Percentiles rank a stretch among this genome's conserved stretches.
Evolutionary conservation across 2,329 filamentous ascomycete genomes (phyloP).

Genomic region (Colletotrichum cordylinicola): DNA sequence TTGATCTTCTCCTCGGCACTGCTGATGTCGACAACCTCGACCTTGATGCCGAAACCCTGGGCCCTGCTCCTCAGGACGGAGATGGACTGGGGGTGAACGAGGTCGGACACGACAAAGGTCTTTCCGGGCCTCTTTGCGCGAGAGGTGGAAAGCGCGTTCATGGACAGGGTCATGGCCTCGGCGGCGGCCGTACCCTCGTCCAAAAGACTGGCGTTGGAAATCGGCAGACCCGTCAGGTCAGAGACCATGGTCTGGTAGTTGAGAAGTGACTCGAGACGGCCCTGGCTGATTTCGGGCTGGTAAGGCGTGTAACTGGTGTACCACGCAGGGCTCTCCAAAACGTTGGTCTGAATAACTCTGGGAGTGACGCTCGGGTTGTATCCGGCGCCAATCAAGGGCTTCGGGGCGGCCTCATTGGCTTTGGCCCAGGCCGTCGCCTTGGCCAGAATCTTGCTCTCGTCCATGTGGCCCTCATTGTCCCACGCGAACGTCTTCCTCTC

Average conservation of each 20-base stretch:
- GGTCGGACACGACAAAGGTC: conserved; percentile 82
- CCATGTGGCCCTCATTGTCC: conserved; percentile 50
- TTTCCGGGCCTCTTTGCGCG: conserved; percentile 78
- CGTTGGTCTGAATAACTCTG: conserved; percentile 89
- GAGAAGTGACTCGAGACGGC: conserved; percentile 86
- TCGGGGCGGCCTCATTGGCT: conserved; percentile 40
- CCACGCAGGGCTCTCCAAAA: conserved; percentile 93
- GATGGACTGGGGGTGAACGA: conserved; percentile 85
- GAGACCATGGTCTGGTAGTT: conserved; percentile 96
- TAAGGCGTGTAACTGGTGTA: conserved; percentile 99
- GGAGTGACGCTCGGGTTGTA: conserved; percentile 90
- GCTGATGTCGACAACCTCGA: conserved; percentile 76
- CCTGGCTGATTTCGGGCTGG: conserved; percentile 96
- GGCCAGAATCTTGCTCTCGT: conserved; percentile 65
- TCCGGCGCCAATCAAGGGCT: conserved; percentile 83
- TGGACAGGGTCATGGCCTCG: conserved; percentile 93
- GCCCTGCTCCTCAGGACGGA: conserved; percentile 85
- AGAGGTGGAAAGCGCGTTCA: conserved; percentile 75
- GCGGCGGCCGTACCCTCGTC: conserved; percentile 93
- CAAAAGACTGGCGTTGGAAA: conserved; percentile 88
- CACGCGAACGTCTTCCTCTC: conserved; percentile 65
- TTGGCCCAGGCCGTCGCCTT: conserved; percentile 38
- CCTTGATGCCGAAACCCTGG: conserved; percentile 86
- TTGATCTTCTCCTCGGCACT: conserved; percentile 71
- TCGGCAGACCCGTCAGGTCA: conserved; percentile 84